Base-by-base conservation (phyloP, 192 early-diverging fungal genomes). In the Neocallimastix lanati region DNA sequence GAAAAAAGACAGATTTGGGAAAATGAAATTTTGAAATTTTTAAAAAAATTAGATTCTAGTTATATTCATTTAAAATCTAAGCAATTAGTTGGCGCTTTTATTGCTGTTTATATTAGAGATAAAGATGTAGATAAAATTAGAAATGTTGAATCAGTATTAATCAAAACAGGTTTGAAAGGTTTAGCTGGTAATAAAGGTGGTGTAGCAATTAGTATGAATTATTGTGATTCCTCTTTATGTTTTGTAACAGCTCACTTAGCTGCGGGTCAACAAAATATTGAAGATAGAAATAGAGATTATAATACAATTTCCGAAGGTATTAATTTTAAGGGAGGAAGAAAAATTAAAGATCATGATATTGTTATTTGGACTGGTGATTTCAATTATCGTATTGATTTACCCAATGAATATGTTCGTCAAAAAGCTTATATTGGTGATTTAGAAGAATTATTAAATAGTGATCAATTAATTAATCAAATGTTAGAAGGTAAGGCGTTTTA, bases 111-210 rank as follows among this genome's bases (percentile, higher is more conserved):
- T 90, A 93, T 93, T 25, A 91, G 93, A 78, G 86, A 87, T 28
- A 83, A 88, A 29, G 87, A 89, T 77, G 87, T 92, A 0, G 86
- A 87, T 4, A 82, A 92, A 29, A 91, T 99, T 21, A 88, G 95
- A 76, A 90, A 91, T 78, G 91, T 98, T 27, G 94, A 97, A 84
- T 91, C 90, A 78, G 86, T 90, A 11, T 92, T 91, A 30, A 91
- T 91, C 82, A 96, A 93, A 88, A 99, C 97, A 9, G 98, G 97
- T 9, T 84, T 99, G 76, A 90, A 90, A 28, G 98, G 98, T 13
- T 95, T 98, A 90, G 92, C 95, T 2, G 98, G 95, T 58, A 99
- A 98, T 86, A 99, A 99, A 87, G 97, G 97, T 35, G 96, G 93
- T 2, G 94, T 99, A 5, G 96, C 94, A 1, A 91, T 98, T 78